Conservation (phyloP, 257 asterid species). For the Forsythia suspensa region DNA sequence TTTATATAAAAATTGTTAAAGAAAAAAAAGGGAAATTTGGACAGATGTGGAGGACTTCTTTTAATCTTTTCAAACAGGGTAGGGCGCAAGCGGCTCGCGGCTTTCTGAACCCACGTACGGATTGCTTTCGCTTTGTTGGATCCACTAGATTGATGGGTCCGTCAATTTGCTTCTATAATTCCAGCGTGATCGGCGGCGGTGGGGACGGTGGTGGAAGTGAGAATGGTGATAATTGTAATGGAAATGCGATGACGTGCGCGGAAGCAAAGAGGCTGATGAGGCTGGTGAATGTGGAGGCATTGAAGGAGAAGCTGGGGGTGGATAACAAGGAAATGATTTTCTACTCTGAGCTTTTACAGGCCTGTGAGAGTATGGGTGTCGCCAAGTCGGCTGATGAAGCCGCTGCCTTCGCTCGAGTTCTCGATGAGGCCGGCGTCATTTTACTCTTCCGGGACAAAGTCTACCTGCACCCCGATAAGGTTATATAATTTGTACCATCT, state of each 20-base stretch:
- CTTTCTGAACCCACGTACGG: background rate
- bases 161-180: constrained; percentile 8
- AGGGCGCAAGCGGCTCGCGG: background rate
- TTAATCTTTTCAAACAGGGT: background rate
- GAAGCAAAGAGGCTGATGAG: constrained; percentile 88
- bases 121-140: background rate
- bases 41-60: background rate
- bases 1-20: background rate
- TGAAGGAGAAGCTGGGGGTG: constrained; percentile 68
- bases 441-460: constrained; percentile 85
- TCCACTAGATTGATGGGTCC: background rate
- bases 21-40: background rate
- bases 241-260: constrained; percentile 37
- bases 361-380: constrained; percentile 62
- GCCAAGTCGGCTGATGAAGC: constrained; percentile 64
- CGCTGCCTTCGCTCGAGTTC: constrained; percentile 62
- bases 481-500: background rate
- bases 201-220: background rate
- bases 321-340: constrained; percentile 60
- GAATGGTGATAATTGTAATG: background rate
- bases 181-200: constrained; percentile 11
- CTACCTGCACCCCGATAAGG: constrained; percentile 82
- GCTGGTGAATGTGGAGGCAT: constrained; percentile 73
- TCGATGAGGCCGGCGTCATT: constrained; percentile 82
- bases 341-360: constrained; percentile 49